These are phyloP conservation scores for Ophiostoma montium DNA, from an alignment of 2,329 filamentous ascomycete genomes.

Conservation along the genomic window DNA sequence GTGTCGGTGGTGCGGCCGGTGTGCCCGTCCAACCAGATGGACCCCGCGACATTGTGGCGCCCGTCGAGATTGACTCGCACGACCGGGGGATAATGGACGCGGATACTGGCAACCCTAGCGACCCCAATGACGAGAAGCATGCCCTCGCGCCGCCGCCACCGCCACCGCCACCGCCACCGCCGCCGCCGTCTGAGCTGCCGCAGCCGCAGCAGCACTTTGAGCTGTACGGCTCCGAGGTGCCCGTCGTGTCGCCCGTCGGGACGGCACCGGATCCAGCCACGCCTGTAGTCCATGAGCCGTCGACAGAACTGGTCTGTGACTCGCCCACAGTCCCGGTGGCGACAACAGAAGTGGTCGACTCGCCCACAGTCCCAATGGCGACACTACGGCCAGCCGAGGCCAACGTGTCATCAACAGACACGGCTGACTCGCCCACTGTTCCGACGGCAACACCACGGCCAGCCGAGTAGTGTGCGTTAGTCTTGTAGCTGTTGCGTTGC, in stretches of 20 bases:
- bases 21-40: slow-evolving; percentile 30
- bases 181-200: neutral
- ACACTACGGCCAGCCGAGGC: too few species aligned
- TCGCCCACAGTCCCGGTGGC: neutral
- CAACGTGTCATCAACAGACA: too few species aligned
- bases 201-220: slow-evolving; percentile 21
- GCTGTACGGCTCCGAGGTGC: slow-evolving; percentile 27
- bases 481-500: too few species aligned
- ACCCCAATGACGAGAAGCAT: neutral
- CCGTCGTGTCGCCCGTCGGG: neutral
- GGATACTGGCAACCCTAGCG: neutral
- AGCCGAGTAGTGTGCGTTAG: too few species aligned
- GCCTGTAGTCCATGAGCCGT: neutral
- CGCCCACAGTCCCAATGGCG: too few species aligned
- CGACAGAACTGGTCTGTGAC: neutral
- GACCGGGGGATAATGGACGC: neutral
- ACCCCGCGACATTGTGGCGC: slow-evolving; percentile 34
- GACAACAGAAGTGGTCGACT: too few species aligned
- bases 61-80: slow-evolving; percentile 40
- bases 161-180: neutral
- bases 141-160: neutral
- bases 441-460: too few species aligned
- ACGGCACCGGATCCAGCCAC: slow-evolving; percentile 5
- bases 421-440: too few species aligned
- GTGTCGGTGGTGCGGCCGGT: slow-evolving; percentile 13